phyloP scores from a whole-genome alignment of 179 eudicot genomes.

The Drosera spatulata region DNA sequence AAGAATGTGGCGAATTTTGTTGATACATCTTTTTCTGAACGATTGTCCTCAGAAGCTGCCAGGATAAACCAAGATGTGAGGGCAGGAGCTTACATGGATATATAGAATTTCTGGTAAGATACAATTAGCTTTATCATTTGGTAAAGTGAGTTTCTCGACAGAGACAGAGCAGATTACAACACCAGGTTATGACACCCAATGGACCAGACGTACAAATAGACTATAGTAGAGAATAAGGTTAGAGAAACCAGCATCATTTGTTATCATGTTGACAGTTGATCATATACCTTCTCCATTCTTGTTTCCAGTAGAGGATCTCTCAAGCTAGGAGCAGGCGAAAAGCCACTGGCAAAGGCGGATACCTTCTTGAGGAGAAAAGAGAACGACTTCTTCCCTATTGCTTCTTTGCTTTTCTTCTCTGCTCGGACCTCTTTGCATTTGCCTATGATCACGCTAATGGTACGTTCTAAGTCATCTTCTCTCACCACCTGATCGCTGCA shows the following conservation, averaged over 20 bases:
- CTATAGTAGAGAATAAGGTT: neutral
- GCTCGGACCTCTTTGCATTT: slow-evolving; percentile 85
- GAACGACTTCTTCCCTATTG: slow-evolving; percentile 68
- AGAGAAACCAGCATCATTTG: neutral
- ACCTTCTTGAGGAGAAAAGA: slow-evolving; percentile 79
- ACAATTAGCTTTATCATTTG: neutral
- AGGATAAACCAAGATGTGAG: neutral
- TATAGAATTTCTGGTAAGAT: neutral
- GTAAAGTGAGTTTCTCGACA: neutral
- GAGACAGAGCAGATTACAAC: no score
- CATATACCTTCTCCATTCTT: slow-evolving; percentile 90
- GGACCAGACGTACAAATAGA: neutral
- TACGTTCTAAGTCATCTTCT: slow-evolving; percentile 77
- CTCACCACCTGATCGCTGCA: slow-evolving; percentile 40
- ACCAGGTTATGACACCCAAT: neutral
- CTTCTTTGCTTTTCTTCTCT: slow-evolving; percentile 62
- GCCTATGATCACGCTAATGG: slow-evolving; percentile 82
- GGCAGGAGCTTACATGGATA: neutral
- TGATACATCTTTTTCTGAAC: slow-evolving; percentile 74
- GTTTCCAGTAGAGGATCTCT: slow-evolving; percentile 85
- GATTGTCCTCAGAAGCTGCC: slow-evolving; percentile 79
- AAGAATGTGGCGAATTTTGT: slow-evolving; percentile 40
- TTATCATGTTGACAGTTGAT: neutral
- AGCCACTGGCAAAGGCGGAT: slow-evolving; percentile 76
- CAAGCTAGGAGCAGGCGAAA: slow-evolving; percentile 65